Base-by-base conservation (phyloP, 2,329 filamentous ascomycete species). In the Epicoccum sorghinum region DNA sequence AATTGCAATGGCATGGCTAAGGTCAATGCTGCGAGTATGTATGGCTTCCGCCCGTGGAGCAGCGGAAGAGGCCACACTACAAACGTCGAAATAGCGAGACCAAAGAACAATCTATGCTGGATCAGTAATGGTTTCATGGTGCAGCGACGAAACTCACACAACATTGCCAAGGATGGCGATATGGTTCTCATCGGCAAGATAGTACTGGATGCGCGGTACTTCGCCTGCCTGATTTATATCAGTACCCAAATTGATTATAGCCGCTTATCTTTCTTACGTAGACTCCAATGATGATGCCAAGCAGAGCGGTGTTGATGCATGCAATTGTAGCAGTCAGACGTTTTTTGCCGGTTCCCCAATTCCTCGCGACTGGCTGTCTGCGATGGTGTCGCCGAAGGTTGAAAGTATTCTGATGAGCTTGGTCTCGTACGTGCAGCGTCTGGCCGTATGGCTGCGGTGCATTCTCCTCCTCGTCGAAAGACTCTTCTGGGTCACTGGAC, bases 171-270 rank as follows among this genome's bases (percentile, higher is more conserved):
- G 79, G 25, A 91, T 86, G 1, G 86, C 82, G 55, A 84, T 80
- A 64, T 91, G 88, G 39, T 84, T 76, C 56, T 86, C 80, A 63
- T 92, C 89, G 23, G 85, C 86, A 59, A 93, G 84, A 64, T 86
- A 87, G 70, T 91, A 91, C 68, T 92, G 89, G 24, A 93, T 90
- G 3, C 86, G 84, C n/a, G 89, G 89, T 0, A 91, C 89, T 61
- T 91, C 82, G 3, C 89, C 90, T 49, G 88, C 87, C 77, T 64
- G 24, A 2, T 13, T 9, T 23, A 3, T 36, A 33, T 67, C 29
- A 64, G 50, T 58, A 7, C 53, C 30, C 9, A 10, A 23, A 10
- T 29, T 30, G n/a, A n/a, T n/a, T 43, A 3, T 10, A 4, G 24
- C 1, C 32, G 4, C 46, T 13, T 7, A 33, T 5, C 7, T 8